A percentile compares a stretch with the other conserved stretches of the same genome.
These are phyloP conservation scores for Mycena crocata DNA, from an alignment of 768 basidiomycete species.

Conservation along the genomic window DNA sequence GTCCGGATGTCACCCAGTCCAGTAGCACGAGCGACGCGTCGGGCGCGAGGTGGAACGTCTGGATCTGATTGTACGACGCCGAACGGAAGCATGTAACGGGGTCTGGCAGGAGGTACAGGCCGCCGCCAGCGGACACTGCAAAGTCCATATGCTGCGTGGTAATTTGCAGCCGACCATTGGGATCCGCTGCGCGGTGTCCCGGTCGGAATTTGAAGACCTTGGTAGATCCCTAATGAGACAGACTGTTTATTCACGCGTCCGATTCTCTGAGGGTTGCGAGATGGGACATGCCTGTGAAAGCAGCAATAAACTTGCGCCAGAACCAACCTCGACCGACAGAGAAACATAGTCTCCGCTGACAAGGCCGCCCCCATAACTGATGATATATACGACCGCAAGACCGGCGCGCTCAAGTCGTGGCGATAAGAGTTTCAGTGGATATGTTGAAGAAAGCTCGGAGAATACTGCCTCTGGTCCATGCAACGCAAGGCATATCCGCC, in stretches of 20 bases:
- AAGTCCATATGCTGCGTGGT: constrained; percentile 78
- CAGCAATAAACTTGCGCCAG: constrained; percentile 70
- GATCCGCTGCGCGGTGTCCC: constrained; percentile 68
- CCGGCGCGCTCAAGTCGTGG: constrained; percentile 63
- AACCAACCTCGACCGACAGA: constrained; percentile 70
- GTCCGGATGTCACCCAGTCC: constrained; percentile 94
- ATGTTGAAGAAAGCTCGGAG: constrained; percentile 80
- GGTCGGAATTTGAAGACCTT: constrained; percentile 91
- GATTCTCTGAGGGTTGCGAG: too few species aligned
- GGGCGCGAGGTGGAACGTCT: constrained; percentile 76
- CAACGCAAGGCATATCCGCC: constrained; percentile 64
- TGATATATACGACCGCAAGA: constrained; percentile 78
- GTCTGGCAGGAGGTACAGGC: constrained; percentile 88
- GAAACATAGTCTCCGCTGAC: constrained; percentile 85
- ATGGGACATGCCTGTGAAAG: constrained; percentile 76
- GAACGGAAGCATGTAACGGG: constrained; percentile 92
- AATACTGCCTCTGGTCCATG: constrained; percentile 72
- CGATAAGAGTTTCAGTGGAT: constrained; percentile 90
- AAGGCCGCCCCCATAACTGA: constrained; percentile 93
- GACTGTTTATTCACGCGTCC: background rate
- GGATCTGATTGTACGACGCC: constrained; percentile 86
- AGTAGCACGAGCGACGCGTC: constrained; percentile 78
- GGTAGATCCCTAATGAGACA: constrained; percentile 77
- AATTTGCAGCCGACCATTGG: constrained; percentile 31
- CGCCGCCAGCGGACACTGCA: constrained; percentile 60